Percentiles rank a stretch among this genome's conserved stretches.
Conservation (phyloP, 1,139 yeast genomes). For the Wickerhamomyces sp. region DNA sequence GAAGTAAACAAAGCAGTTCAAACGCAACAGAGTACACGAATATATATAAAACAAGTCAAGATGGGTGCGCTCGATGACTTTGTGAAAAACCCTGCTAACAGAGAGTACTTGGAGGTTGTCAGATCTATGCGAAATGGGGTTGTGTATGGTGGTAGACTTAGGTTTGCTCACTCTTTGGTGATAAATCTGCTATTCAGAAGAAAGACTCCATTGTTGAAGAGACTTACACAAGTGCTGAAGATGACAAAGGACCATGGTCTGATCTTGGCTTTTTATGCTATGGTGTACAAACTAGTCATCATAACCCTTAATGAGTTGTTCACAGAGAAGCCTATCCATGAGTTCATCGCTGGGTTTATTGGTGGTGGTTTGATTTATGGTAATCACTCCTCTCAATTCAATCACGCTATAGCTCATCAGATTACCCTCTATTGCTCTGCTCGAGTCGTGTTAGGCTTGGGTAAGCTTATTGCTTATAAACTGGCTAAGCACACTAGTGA, state of each 20-base stretch:
- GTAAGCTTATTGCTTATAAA: conserved; percentile 33
- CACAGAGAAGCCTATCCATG: conserved; percentile 23
- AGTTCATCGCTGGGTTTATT: conserved; percentile 59
- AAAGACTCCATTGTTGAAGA: conserved; percentile 39
- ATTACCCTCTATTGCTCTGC: conserved; percentile 58
- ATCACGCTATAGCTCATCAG: conserved; percentile 52
- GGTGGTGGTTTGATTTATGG: conserved; percentile 44
- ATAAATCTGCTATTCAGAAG: conserved; percentile 54
- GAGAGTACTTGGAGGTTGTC: conserved; percentile 16
- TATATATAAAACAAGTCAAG: no score
- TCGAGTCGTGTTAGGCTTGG: conserved; percentile 48
- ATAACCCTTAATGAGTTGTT: conserved; percentile 19
- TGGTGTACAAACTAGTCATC: conserved; percentile 47
- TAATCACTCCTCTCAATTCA: conserved; percentile 17
- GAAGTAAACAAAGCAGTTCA: no score
- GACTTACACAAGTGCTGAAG: conserved; percentile 45
- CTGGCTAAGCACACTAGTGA: conserved; percentile 12
- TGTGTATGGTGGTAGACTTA: conserved; percentile 68
- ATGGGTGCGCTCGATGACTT: conserved; percentile 4
- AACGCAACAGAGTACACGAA: no score
- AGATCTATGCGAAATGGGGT: conserved; percentile 36
- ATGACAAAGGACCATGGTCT: conserved; percentile 66
- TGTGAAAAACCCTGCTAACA: conserved; percentile 17
- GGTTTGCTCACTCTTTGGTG: conserved; percentile 73
- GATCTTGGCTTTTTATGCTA: conserved; percentile 63